Percentiles rank a stretch among this genome's conserved stretches.
Evolutionary conservation across 495 filamentous ascomycete genomes (phyloP).

Genomic region (Parathielavia hyrcaniae): DNA sequence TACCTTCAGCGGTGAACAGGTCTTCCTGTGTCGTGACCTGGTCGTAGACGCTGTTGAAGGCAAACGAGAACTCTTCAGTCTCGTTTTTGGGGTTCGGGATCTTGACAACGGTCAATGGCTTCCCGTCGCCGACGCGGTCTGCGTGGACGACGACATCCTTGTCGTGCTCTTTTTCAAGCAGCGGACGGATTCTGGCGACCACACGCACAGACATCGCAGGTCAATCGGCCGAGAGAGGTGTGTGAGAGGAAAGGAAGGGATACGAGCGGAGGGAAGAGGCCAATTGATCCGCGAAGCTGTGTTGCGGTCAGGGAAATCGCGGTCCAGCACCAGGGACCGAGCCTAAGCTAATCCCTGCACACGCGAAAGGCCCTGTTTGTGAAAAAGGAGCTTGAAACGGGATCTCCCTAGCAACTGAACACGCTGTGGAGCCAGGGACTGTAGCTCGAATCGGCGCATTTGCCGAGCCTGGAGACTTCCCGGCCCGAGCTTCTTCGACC

Average conservation of each 20-base stretch:
- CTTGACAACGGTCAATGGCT: slow-evolving; percentile 59
- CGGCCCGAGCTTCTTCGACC: not conserved
- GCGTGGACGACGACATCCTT: slow-evolving; percentile 77
- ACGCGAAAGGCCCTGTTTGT: not conserved
- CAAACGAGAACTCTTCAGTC: slow-evolving; percentile 82
- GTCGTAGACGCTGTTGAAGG: slow-evolving; percentile 92
- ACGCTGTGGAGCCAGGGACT: slow-evolving; percentile 1
- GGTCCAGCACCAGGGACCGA: slow-evolving; percentile 10
- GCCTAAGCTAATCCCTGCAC: not conserved
- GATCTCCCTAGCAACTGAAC: slow-evolving; percentile 10
- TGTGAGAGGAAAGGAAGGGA: not conserved
- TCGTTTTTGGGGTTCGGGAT: slow-evolving; percentile 95
- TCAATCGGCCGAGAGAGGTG: slow-evolving; percentile 1
- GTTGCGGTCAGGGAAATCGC: slow-evolving; percentile 4
- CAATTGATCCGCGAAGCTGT: not conserved
- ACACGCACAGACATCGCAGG: slow-evolving; percentile 67
- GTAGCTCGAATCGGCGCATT: not conserved
- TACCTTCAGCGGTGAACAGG: slow-evolving; percentile 84
- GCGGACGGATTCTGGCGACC: slow-evolving; percentile 81
- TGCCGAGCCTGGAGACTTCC: not conserved
- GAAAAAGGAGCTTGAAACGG: not conserved
- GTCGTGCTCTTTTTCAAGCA: slow-evolving; percentile 73
- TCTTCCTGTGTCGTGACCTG: slow-evolving; percentile 71
- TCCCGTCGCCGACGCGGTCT: slow-evolving; percentile 51
- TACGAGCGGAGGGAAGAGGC: not conserved